phyloP scores from a whole-genome alignment of 441 rosid genomes.

The Biscutella laevigata region DNA sequence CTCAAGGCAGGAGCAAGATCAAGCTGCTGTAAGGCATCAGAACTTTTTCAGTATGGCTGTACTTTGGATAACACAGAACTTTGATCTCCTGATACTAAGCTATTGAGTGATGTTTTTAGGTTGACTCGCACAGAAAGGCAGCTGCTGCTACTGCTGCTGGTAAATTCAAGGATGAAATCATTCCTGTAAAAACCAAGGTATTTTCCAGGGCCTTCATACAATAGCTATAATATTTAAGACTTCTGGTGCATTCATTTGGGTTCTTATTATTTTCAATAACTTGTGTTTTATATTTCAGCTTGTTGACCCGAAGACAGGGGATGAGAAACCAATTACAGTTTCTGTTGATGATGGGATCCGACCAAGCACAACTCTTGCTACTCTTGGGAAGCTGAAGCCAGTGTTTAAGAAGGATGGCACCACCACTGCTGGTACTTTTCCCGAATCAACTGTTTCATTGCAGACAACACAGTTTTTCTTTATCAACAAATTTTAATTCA shows the following conservation, averaged over 20 bases:
- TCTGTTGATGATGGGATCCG: conserved; percentile 95
- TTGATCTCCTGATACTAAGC: not conserved
- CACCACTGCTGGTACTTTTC: conserved; percentile 79
- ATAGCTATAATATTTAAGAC: not conserved
- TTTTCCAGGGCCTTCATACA: conserved; percentile 1
- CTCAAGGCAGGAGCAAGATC: conserved; percentile 88
- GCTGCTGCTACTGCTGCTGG: conserved; percentile 88
- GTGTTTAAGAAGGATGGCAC: conserved; percentile 87
- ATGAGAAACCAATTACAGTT: conserved; percentile 55
- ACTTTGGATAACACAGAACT: not conserved
- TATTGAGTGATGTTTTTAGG: conserved; percentile 38
- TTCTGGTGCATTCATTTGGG: not conserved
- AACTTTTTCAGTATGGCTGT: not conserved
- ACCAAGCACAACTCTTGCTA: conserved; percentile 50
- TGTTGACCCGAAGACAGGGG: conserved; percentile 89
- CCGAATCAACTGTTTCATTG: not conserved
- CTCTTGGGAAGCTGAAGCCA: conserved; percentile 66
- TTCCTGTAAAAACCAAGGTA: conserved; percentile 91
- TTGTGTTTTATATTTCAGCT: conserved; percentile 39
- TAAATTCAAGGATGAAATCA: conserved; percentile 79
- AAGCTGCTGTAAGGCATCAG: conserved; percentile 73
- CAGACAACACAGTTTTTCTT: not conserved
- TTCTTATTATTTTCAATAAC: conserved; percentile 2
- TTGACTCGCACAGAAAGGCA: conserved; percentile 92
- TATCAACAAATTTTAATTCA: not conserved